Evolutionary conservation across 2,329 filamentous ascomycete genomes (phyloP).

Genomic region (Sphaerulina populicola): DNA sequence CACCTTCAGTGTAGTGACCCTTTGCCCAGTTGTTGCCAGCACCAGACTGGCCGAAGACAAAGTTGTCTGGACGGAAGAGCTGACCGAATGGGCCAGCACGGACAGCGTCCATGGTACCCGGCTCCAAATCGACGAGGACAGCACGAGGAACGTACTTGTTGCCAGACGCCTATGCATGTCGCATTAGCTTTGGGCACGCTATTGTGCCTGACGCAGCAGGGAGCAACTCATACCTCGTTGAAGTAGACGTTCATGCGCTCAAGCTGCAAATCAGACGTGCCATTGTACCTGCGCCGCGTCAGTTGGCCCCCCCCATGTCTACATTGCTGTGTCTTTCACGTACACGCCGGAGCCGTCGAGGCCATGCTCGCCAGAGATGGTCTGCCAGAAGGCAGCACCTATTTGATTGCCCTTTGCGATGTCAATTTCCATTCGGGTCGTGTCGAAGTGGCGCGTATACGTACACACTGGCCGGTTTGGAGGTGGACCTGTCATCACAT

Average conservation of each 20-base stretch:
- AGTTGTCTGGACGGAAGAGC: conserved; percentile 99
- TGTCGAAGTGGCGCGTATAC: conserved; percentile 36
- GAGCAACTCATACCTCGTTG: conserved; percentile 60
- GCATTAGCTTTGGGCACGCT: conserved; percentile 27
- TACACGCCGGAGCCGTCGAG: conserved; percentile 96
- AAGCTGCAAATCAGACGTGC: conserved; percentile 95
- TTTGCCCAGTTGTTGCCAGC: conserved; percentile 99
- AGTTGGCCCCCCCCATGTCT: conserved; percentile 16
- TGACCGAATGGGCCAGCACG: conserved; percentile 95
- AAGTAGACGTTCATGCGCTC: conserved; percentile 99
- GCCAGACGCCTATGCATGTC: conserved; percentile 62
- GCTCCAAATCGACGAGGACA: conserved; percentile 98
- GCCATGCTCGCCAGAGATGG: conserved; percentile 65
- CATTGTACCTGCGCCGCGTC: conserved; percentile 67
- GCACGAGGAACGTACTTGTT: conserved; percentile 99
- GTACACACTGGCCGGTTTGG: conserved; percentile 99
- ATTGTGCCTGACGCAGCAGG: neutral
- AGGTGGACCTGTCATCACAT: conserved; percentile 76
- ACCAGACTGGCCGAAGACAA: conserved; percentile 98
- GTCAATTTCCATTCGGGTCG: conserved; percentile 15
- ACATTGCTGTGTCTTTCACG: conserved; percentile 37
- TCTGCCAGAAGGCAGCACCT: conserved; percentile 94
- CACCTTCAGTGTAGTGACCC: conserved; percentile 99
- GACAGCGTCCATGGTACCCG: conserved; percentile 99
- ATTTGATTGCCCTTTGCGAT: conserved; percentile 90